These are phyloP conservation scores for Paecilomyces sp. DNA, from an alignment of 2,329 filamentous ascomycete genomes.

Conservation along the genomic window DNA sequence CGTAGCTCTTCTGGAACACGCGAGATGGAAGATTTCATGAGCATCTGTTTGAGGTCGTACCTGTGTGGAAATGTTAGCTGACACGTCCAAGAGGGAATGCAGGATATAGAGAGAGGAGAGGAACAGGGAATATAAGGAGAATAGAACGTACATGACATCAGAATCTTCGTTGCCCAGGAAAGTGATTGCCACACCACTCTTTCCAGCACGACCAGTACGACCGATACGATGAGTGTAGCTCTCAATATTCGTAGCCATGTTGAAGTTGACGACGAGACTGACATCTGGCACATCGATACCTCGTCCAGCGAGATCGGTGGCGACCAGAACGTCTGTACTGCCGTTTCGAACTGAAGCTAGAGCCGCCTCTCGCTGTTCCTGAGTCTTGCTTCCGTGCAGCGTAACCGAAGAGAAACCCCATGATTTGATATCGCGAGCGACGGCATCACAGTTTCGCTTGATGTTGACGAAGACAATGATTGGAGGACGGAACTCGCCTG, in stretches of 20 bases:
- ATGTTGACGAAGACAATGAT: conserved; percentile 99
- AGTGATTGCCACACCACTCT: conserved; percentile 91
- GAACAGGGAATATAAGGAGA: not conserved
- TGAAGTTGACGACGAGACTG: conserved; percentile 93
- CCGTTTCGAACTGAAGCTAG: conserved; percentile 77
- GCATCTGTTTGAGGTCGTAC: conserved; percentile 90
- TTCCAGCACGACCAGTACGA: conserved; percentile 93
- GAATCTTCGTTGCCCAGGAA: conserved; percentile 87
- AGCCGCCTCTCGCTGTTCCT: conserved; percentile 94
- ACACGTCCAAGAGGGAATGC: not conserved
- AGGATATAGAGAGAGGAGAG: conserved; percentile 1
- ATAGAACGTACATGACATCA: conserved; percentile 63
- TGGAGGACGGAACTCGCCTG: conserved; percentile 72
- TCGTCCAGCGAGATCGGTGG: conserved; percentile 89
- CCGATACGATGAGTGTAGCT: conserved; percentile 95
- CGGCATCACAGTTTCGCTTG: conserved; percentile 95
- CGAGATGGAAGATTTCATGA: conserved; percentile 80
- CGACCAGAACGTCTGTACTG: conserved; percentile 78
- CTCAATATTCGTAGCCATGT: conserved; percentile 92
- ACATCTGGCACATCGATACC: conserved; percentile 98
- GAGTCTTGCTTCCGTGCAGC: conserved; percentile 90
- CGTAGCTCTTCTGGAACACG: conserved; percentile 86
- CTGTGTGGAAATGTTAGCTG: conserved; percentile 21
- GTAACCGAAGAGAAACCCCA: conserved; percentile 90
- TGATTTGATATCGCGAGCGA: conserved; percentile 86